phyloP scores from a whole-genome alignment of 2,329 filamentous ascomycete species.

The Penicillium sp. region DNA sequence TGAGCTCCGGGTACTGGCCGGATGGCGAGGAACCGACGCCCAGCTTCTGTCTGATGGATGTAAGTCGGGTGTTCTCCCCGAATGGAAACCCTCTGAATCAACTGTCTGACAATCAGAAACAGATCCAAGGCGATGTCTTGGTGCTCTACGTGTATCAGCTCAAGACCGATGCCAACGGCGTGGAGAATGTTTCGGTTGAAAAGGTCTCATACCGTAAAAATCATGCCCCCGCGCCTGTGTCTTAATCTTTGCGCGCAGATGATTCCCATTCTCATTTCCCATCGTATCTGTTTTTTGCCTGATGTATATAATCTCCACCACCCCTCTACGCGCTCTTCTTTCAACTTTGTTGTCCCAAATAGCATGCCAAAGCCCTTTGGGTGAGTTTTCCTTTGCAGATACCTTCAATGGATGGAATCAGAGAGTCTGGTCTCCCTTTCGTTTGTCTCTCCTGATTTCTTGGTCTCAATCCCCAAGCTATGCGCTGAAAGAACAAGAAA shows the following conservation, averaged over 20 bases:
- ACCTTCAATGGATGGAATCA: slow-evolving; percentile 6
- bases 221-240: slow-evolving; percentile 47
- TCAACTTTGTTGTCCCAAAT: not conserved
- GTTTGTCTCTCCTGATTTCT: no score
- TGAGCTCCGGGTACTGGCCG: slow-evolving; percentile 55
- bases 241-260: not conserved
- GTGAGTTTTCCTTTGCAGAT: slow-evolving; percentile 12
- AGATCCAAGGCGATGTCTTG: slow-evolving; percentile 94
- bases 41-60: slow-evolving; percentile 97
- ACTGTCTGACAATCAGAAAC: slow-evolving; percentile 13
- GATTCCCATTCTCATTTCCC: not conserved
- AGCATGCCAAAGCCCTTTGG: slow-evolving; percentile 4
- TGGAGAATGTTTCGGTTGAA: slow-evolving; percentile 74
- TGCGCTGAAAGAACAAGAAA: no score
- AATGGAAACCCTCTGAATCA: not conserved
- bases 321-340: slow-evolving; percentile 5
- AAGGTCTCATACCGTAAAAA: slow-evolving; percentile 83
- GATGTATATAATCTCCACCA: slow-evolving; percentile 28
- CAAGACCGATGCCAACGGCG: slow-evolving; percentile 68
- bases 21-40: slow-evolving; percentile 67
- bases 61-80: slow-evolving; percentile 48
- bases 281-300: slow-evolving; percentile 7
- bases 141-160: slow-evolving; percentile 92
- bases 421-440: no score
- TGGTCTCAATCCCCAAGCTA: no score